Evolutionary conservation across 2,329 filamentous ascomycete species (phyloP).

Genomic region (Venturia oleaginea): DNA sequence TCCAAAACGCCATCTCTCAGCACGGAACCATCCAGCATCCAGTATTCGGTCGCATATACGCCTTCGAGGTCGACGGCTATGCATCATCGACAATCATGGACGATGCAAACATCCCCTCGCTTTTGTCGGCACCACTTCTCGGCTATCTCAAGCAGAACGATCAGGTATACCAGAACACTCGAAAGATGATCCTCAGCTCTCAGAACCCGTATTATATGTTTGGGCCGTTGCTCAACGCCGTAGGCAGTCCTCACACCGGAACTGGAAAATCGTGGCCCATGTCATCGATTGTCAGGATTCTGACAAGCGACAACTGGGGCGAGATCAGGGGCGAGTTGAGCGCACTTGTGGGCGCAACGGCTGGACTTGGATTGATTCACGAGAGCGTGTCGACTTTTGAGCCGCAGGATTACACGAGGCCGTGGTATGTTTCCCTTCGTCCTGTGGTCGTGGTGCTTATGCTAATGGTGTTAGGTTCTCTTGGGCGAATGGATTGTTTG

Average conservation of each 20-base stretch:
- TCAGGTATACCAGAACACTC: constrained; percentile 37
- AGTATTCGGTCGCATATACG: constrained; percentile 34
- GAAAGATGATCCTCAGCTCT: constrained; percentile 34
- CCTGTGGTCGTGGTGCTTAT: neutral
- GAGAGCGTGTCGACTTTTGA: constrained; percentile 44
- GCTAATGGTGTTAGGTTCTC: constrained; percentile 29
- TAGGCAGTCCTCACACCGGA: constrained; percentile 41
- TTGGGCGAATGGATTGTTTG: constrained; percentile 45
- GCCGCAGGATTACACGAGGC: constrained; percentile 36
- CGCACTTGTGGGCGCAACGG: constrained; percentile 39
- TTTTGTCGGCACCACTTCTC: constrained; percentile 56
- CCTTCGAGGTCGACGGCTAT: constrained; percentile 41
- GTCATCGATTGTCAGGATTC: constrained; percentile 41
- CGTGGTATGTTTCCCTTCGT: constrained; percentile 30
- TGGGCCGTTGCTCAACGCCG: constrained; percentile 38
- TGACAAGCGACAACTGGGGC: constrained; percentile 39
- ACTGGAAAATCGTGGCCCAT: constrained; percentile 43
- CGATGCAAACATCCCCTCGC: constrained; percentile 60
- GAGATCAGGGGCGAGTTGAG: constrained; percentile 37
- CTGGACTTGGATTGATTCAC: constrained; percentile 41
- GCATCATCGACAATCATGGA: constrained; percentile 53
- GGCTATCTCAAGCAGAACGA: constrained; percentile 42
- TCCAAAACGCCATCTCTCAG: constrained; percentile 36
- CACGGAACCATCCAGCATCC: constrained; percentile 33
- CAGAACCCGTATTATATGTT: constrained; percentile 43